These are phyloP conservation scores for Prototheca stagnorum DNA, from an alignment of 163 green algal species.

Conservation along the genomic window DNA sequence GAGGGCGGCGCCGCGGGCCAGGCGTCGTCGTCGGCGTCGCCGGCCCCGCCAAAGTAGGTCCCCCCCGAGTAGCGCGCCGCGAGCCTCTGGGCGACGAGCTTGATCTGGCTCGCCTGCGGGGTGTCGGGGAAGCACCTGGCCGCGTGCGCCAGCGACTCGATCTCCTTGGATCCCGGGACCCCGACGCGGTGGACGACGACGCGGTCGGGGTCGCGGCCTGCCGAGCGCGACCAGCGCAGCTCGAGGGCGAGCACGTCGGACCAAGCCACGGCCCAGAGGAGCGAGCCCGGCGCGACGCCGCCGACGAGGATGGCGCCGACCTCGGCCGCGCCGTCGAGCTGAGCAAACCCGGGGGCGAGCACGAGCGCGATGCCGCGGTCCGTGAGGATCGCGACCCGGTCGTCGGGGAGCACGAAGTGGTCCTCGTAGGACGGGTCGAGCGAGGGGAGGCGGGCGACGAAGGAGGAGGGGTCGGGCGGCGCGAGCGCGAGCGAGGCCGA, in stretches of 20 bases:
- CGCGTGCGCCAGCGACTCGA: slow-evolving; percentile 22
- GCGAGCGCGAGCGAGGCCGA: too few relatives aligned
- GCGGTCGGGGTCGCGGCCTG: slow-evolving; percentile 25
- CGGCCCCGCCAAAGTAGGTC: too few relatives aligned
- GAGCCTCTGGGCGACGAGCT: slow-evolving; percentile 14
- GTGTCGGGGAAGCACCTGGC: slow-evolving; percentile 29
- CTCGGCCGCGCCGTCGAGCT: slow-evolving; percentile 31
- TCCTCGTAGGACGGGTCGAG: slow-evolving; percentile 44
- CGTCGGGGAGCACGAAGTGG: slow-evolving; percentile 57
- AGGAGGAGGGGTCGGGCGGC: not conserved
- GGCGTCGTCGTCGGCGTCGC: slow-evolving; percentile 15
- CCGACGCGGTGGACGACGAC: slow-evolving; percentile 57
- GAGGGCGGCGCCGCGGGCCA: slow-evolving; percentile 6
- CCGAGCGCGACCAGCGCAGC: slow-evolving; percentile 10
- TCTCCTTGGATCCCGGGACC: slow-evolving; percentile 11
- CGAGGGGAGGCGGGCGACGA: not conserved
- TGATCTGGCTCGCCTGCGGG: slow-evolving; percentile 31
- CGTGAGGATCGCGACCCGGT: slow-evolving; percentile 54
- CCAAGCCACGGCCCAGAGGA: slow-evolving; percentile 39
- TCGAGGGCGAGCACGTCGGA: slow-evolving; percentile 34
- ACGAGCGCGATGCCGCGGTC: slow-evolving; percentile 44
- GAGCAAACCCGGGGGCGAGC: slow-evolving; percentile 30
- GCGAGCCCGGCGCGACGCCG: slow-evolving; percentile 28
- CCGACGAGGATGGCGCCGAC: slow-evolving; percentile 9
- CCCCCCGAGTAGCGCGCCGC: slow-evolving; percentile 15